Conservation (phyloP, 1,139 yeast genomes). For the Pichiaceae sp. region DNA sequence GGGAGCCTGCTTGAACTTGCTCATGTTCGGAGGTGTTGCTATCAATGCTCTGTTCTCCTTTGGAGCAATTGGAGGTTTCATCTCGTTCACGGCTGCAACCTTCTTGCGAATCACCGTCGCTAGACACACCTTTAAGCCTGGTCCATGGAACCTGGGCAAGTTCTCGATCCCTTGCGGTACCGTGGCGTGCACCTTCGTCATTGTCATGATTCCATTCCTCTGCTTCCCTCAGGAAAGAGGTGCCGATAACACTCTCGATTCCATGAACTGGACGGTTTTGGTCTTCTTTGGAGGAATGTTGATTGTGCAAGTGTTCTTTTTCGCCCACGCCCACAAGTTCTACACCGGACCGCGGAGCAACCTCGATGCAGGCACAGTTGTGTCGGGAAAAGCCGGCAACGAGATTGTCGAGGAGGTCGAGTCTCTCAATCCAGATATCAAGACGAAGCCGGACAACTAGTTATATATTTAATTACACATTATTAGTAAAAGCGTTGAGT, state of each 20-base stretch:
- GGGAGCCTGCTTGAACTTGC: conserved; percentile 49
- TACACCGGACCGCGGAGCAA: conserved; percentile 59
- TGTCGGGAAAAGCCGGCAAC: conserved; percentile 1
- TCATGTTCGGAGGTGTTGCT: conserved; percentile 58
- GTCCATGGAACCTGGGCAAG: conserved; percentile 61
- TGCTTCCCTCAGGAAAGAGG: conserved; percentile 52
- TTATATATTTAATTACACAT: conserved; percentile 10
- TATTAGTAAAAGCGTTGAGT: conserved; percentile 23
- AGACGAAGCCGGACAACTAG: neutral
- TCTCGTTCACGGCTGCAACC: conserved; percentile 62
- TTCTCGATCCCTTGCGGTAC: conserved; percentile 41
- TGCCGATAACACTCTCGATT: conserved; percentile 30
- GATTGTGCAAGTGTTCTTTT: conserved; percentile 42
- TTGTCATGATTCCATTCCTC: conserved; percentile 53
- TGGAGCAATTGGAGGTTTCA: conserved; percentile 63
- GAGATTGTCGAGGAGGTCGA: conserved; percentile 2
- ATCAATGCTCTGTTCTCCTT: conserved; percentile 68
- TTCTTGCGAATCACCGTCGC: conserved; percentile 48
- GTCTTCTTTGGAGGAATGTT: conserved; percentile 59
- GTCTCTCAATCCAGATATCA: neutral
- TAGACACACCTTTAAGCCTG: conserved; percentile 43
- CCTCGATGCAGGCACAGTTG: conserved; percentile 6
- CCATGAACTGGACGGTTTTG: conserved; percentile 62
- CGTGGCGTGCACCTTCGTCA: conserved; percentile 36
- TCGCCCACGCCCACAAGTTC: conserved; percentile 49